phyloP scores from a whole-genome alignment of 192 early-diverging fungal genomes.

The Entomortierella parvispora region DNA sequence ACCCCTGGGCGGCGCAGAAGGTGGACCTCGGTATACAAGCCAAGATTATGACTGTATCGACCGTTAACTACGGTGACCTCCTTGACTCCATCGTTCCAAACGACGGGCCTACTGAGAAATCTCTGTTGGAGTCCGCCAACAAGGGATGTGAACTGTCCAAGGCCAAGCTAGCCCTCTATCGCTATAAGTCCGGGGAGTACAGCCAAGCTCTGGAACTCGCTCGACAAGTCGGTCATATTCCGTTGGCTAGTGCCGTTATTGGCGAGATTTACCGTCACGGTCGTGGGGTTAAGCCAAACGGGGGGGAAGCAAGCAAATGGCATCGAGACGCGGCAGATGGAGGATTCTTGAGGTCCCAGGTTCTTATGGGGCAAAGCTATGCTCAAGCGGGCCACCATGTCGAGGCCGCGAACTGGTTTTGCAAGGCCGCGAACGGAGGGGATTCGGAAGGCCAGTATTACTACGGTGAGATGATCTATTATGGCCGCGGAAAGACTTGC shows the following conservation, averaged over 20 bases:
- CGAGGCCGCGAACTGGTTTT: slow-evolving; percentile 9
- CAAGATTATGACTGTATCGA: slow-evolving; percentile 1
- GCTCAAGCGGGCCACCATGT: background rate
- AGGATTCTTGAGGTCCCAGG: background rate
- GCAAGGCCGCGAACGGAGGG: background rate
- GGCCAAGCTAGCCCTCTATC: background rate
- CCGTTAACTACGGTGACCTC: background rate
- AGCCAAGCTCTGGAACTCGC: background rate
- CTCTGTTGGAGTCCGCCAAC: slow-evolving; percentile 4
- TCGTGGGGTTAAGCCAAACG: slow-evolving; percentile 6
- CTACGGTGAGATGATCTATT: slow-evolving; percentile 2
- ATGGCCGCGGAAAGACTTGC: slow-evolving; percentile 1
- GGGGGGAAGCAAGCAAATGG: slow-evolving; percentile 4
- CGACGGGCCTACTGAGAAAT: slow-evolving; percentile 1
- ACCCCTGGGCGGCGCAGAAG: background rate
- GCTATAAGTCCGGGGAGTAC: background rate
- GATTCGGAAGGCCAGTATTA: slow-evolving; percentile 3
- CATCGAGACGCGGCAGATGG: slow-evolving; percentile 1
- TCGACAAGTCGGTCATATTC: background rate
- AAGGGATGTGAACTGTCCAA: slow-evolving; percentile 4
- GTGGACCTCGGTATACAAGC: slow-evolving; percentile 2
- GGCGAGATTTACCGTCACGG: slow-evolving; percentile 8
- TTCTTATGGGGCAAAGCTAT: background rate
- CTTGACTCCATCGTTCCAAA: background rate
- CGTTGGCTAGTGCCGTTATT: background rate